Base-by-base conservation (phyloP, 2,329 filamentous ascomycete genomes). In the Zymoseptoria passerinii region DNA sequence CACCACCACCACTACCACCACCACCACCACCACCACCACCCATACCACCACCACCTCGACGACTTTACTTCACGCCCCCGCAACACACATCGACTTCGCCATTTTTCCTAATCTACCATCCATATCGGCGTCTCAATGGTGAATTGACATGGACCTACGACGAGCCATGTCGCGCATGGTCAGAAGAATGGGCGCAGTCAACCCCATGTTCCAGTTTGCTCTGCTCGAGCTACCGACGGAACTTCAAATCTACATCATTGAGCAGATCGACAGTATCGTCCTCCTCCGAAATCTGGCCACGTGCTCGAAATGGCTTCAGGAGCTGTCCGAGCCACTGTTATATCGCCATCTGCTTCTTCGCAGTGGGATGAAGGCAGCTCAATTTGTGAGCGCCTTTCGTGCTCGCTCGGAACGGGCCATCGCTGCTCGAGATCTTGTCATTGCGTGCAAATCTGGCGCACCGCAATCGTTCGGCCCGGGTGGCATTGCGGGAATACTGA, bases 211-310 rank as follows among this genome's bases (percentile, higher is more conserved):
- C 53, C 28, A 61, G 13, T 65, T 67, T 23, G 55, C 52, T 7
- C 56, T 66, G 16, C 52, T 66, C 18, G 63, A 63, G 13, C 60
- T 67, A 20, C 65, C 66, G 7, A 62, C 62, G 28, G 66, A 67
- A 35, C 59, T 67, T 8, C 61, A 66, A 27, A 55, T 52, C 8
- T 18, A 54, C n/a, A 60, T 66, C 51, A 60, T 66, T 28, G 63
- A 65, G 48, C 61, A 65, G 9, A 54, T 67, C 28, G 61, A 65
- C 50, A 58, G 51, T 49, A 27, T 54, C 13, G 56, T 54, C 18
- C 50, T 58, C 4, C 55, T 67, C 9, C 54, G 58, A n/a, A 29
- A 52, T n/a, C 56, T 66, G 35, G 55, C 56, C 29, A 29, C 55
- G 8, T 66, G 62, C 35, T 65, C 63, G 44, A 56, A 54, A 10